These are phyloP conservation scores for Glycyrrhiza uralensis DNA, from an alignment of 306 rosid species.

Conservation along the genomic window DNA sequence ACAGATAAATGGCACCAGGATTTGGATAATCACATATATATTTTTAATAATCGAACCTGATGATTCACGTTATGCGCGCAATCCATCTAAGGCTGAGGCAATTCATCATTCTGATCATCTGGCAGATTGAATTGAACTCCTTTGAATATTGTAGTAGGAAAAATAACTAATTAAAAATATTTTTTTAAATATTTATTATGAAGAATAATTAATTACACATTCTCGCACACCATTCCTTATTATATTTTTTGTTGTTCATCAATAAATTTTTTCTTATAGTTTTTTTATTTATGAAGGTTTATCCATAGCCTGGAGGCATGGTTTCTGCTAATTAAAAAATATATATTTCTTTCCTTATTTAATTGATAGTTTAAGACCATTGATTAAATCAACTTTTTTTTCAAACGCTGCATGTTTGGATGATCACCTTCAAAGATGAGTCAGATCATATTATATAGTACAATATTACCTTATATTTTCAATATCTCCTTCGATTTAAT, in stretches of 20 bases:
- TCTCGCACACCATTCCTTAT: not conserved
- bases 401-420: not conserved
- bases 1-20: not conserved
- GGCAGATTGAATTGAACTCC: not conserved
- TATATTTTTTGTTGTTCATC: not conserved
- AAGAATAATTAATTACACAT: not conserved
- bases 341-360: not conserved
- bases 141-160: not conserved
- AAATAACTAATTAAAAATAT: not conserved
- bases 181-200: not conserved
- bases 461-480: not conserved
- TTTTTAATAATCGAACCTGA: slow-evolving; percentile 1
- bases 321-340: not conserved
- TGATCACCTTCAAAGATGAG: not conserved
- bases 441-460: not conserved
- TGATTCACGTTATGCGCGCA: too few species aligned
- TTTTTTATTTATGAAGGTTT: not conserved
- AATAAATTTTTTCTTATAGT: not conserved
- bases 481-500: not conserved
- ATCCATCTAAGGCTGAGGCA: not conserved
- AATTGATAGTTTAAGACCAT: not conserved
- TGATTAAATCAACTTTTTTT: not conserved
- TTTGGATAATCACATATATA: not conserved
- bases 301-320: not conserved
- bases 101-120: slow-evolving; percentile 18